Base-by-base conservation (phyloP, 495 filamentous ascomycete genomes). In the Tirmania nivea region DNA sequence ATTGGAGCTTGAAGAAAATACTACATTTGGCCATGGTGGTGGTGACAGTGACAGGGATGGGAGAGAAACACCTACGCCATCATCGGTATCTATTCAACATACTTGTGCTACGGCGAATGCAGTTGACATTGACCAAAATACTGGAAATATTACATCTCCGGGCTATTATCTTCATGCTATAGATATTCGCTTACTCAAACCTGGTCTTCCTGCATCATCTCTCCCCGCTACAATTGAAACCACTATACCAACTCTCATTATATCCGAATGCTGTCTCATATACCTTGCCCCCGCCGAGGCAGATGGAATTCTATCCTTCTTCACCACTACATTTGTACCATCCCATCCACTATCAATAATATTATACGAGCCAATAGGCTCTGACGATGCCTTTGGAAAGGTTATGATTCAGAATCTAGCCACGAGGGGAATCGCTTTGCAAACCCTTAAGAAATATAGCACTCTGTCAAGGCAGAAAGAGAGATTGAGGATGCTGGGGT, bases 251-350 rank as follows among this genome's bases (percentile, higher is more conserved):
- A 96, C 89, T 1, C 67, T 96, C 12, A 59, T 96, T 37, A 72
- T 96, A 10, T 94, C 86, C 0, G 90, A 97, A 66, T 95, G 89
- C 70, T 95, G 90, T 67, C 73, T 97, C 21, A 80, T 86, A 57
- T 97, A 97, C 64, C 74, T 97, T 1, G 71, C 78, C 1, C 73
- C 79, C 0, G 55, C 69, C 0, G 72, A 76, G 34, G 81, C 85
- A 1, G 68, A 69, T 48, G 63, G 67, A 11, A 77, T 90, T 10
- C 69, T 94, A n/a, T 57, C 70, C 20, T 80, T 77, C 61, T 86
- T 93, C 58, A 71, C 75, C 4, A 65, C 71, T 14, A 67, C 58
- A 42, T 69, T 83, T 50, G 68, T 72, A 51, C n/a, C 5, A 20
- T 63, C 72, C 17, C 25, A 31, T 31, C 59, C 61, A 7, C 62